Percentiles rank a stretch among this genome's conserved stretches.
These are phyloP conservation scores for Hibiscus trionum DNA, from an alignment of 345 rosid genomes.

Conservation along the genomic window DNA sequence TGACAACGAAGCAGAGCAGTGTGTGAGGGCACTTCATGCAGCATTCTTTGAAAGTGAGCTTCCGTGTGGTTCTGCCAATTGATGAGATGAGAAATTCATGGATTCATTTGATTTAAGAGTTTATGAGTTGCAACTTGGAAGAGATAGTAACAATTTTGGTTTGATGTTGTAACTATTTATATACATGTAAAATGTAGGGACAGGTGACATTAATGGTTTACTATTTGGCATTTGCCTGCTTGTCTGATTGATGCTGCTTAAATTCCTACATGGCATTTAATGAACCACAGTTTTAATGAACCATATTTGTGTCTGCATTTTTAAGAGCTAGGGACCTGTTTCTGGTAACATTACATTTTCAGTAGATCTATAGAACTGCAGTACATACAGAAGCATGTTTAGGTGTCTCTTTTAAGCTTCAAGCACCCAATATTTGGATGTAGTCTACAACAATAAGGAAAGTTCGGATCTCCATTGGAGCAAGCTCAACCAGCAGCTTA, in stretches of 20 bases:
- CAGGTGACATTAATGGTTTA: background rate
- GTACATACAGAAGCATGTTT: constrained; percentile 6
- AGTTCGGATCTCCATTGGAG: constrained; percentile 84
- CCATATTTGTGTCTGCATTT: too few relatives aligned
- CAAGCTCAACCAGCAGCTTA: constrained; percentile 38
- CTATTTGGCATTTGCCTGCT: background rate
- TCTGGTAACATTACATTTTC: too few relatives aligned
- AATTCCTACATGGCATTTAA: background rate
- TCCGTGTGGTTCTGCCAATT: constrained; percentile 9
- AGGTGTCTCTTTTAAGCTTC: constrained; percentile 8
- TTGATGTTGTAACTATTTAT: background rate
- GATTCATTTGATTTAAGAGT: background rate
- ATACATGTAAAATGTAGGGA: background rate
- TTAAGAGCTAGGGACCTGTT: too few relatives aligned
- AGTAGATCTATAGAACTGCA: background rate
- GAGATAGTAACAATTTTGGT: background rate
- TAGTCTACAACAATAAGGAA: constrained; percentile 40
- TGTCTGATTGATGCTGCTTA: background rate
- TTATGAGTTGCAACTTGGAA: background rate
- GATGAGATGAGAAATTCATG: background rate
- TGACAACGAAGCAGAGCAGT: constrained; percentile 73
- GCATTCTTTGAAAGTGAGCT: constrained; percentile 56
- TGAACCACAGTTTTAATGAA: background rate
- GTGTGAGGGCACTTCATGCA: constrained; percentile 71
- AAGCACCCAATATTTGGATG: constrained; percentile 15